These are phyloP conservation scores for Phycomyces nitens DNA, from an alignment of 192 early-diverging fungal species.

Conservation along the genomic window DNA sequence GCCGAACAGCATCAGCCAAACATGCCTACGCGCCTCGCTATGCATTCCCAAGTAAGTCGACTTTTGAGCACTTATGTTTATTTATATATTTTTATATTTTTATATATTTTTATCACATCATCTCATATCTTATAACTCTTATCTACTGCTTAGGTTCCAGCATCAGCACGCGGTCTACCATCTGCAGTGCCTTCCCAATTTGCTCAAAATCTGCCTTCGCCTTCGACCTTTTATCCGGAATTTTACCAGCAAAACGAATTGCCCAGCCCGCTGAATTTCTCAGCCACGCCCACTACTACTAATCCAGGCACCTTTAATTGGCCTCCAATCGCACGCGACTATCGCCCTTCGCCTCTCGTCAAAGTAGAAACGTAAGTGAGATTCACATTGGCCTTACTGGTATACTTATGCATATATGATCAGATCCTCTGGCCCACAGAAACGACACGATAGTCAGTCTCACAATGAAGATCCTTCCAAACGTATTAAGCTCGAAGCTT, in stretches of 20 bases:
- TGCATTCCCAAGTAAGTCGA: no score
- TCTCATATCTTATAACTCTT: no score
- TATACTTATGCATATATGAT: no score
- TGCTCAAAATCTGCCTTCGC: slow-evolving; percentile 70
- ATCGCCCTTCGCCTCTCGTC: slow-evolving; percentile 48
- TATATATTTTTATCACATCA: no score
- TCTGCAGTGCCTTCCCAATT: slow-evolving; percentile 67
- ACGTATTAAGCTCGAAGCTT: slow-evolving; percentile 5
- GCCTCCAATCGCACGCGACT: slow-evolving; percentile 51
- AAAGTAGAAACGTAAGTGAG: neutral
- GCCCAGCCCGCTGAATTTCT: slow-evolving; percentile 74
- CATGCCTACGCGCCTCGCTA: no score
- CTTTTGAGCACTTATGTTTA: no score
- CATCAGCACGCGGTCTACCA: slow-evolving; percentile 36
- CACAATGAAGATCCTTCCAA: slow-evolving; percentile 5
- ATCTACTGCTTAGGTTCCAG: no score
- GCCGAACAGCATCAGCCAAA: no score
- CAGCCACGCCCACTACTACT: slow-evolving; percentile 65
- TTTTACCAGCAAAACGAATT: slow-evolving; percentile 69
- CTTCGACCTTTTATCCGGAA: slow-evolving; percentile 73
- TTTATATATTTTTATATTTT: no score
- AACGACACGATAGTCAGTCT: neutral
- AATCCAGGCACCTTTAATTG: slow-evolving; percentile 66
- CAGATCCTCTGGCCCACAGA: neutral
- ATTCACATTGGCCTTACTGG: no score